Evolutionary conservation across 2,329 filamentous ascomycete species (phyloP).

Genomic region (Fusarium secorum): DNA sequence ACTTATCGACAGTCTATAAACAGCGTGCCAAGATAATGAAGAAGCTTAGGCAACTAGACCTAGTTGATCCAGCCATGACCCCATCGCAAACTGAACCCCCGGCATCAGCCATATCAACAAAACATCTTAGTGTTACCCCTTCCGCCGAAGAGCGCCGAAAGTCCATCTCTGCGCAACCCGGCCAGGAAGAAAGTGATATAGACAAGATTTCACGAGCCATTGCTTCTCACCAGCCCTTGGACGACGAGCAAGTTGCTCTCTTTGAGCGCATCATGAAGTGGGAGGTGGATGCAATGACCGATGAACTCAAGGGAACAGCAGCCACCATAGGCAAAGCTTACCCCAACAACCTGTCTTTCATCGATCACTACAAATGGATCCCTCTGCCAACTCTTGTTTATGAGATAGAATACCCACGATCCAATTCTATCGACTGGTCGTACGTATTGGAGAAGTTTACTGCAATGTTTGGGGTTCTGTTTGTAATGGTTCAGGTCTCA

Average conservation of each 20-base stretch:
- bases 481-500: slow-evolving; percentile 80
- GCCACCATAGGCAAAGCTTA: slow-evolving; percentile 62
- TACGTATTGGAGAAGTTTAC: slow-evolving; percentile 77
- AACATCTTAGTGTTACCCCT: slow-evolving; percentile 53
- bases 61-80: slow-evolving; percentile 55
- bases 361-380: slow-evolving; percentile 76
- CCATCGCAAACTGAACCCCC: slow-evolving; percentile 54
- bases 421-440: slow-evolving; percentile 72
- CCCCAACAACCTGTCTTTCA: slow-evolving; percentile 71
- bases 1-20: slow-evolving; percentile 69
- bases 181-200: slow-evolving; percentile 60
- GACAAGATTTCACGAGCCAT: slow-evolving; percentile 69
- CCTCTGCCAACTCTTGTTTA: slow-evolving; percentile 80
- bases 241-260: slow-evolving; percentile 66
- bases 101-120: slow-evolving; percentile 53
- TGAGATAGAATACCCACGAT: slow-evolving; percentile 78
- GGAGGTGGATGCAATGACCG: slow-evolving; percentile 70
- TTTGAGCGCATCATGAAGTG: slow-evolving; percentile 72
- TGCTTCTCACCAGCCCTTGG: slow-evolving; percentile 65
- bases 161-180: slow-evolving; percentile 47
- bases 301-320: slow-evolving; percentile 71
- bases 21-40: slow-evolving; percentile 54
- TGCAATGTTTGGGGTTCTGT: slow-evolving; percentile 75
- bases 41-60: slow-evolving; percentile 65
- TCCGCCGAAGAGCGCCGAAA: slow-evolving; percentile 54